Conservation (phyloP, 805 yeast genomes). For the Cyberlindnera maritima region DNA sequence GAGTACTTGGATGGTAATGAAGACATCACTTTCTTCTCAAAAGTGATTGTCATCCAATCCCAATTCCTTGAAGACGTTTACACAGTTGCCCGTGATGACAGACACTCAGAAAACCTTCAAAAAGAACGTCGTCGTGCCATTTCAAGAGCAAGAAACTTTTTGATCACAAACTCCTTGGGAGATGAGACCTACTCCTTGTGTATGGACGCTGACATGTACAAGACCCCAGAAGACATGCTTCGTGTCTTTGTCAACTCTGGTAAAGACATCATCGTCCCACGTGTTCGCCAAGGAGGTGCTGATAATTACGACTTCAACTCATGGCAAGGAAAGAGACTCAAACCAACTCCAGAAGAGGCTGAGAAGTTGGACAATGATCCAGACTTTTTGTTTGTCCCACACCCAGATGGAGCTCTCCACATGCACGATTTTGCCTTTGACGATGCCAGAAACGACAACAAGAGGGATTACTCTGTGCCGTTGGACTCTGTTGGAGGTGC, state of each 20-base stretch:
- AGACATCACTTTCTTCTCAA: conserved; percentile 12
- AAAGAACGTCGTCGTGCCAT: conserved; percentile 29
- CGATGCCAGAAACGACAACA: conserved; percentile 8
- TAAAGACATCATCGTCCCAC: conserved; percentile 32
- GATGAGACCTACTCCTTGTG: conserved; percentile 30
- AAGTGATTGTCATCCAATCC: conserved; percentile 20
- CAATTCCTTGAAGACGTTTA: conserved; percentile 21
- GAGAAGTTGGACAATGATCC: conserved; percentile 17
- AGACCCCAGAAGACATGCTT: conserved; percentile 26
- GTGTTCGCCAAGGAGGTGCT: conserved; percentile 27
- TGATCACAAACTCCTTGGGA: conserved; percentile 24
- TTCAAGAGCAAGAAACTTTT: conserved; percentile 30
- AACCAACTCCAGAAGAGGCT: conserved; percentile 27
- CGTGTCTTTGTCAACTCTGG: conserved; percentile 23
- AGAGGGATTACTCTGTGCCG: conserved; percentile 19
- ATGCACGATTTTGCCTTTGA: conserved; percentile 20
- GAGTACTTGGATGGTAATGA: conserved; percentile 10
- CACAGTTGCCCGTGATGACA: conserved; percentile 14
- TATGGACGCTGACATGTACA: conserved; percentile 33
- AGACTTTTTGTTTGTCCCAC: conserved; percentile 27
- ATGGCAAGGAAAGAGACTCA: conserved; percentile 32
- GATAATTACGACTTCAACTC: conserved; percentile 36
- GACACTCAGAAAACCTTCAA: conserved; percentile 22
- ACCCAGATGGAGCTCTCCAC: conserved; percentile 21
- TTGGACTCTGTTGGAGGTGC: conserved; percentile 56